Percentiles rank a stretch among this genome's conserved stretches.
Evolutionary conservation across 345 rosid genomes (phyloP).

Genomic region (Populus simonii): DNA sequence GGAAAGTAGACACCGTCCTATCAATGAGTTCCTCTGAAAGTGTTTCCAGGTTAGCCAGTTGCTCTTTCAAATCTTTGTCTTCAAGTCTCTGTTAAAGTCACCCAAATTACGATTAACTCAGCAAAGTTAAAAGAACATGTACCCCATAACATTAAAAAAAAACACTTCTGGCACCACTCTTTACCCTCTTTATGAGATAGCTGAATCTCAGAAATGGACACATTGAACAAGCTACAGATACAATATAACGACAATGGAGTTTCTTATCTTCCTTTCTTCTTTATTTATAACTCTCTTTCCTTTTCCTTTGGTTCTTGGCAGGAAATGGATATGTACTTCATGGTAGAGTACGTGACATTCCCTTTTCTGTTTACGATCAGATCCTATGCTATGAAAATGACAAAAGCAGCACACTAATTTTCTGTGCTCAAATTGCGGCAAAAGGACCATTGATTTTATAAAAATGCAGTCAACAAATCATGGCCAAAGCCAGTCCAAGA

Average conservation of each 20-base stretch:
- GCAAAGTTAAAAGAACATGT: not conserved
- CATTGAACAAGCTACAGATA: not conserved
- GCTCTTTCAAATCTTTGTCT: slow-evolving; percentile 51
- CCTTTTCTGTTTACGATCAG: not conserved
- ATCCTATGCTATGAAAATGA: not conserved
- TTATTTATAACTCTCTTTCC: not conserved
- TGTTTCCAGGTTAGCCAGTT: slow-evolving; percentile 50
- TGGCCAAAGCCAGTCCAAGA: not conserved
- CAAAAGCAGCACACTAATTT: not conserved
- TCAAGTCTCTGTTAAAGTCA: slow-evolving; percentile 55
- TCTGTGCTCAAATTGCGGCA: not conserved
- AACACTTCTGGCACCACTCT: not conserved
- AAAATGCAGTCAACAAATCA: not conserved
- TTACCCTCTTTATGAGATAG: not conserved
- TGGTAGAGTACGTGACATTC: not conserved
- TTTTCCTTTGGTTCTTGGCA: not conserved
- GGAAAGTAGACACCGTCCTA: slow-evolving; percentile 50
- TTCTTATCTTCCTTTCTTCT: not conserved
- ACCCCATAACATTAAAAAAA: not conserved
- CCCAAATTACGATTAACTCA: slow-evolving; percentile 5
- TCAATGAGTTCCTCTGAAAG: slow-evolving; percentile 71
- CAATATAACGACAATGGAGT: not conserved
- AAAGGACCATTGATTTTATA: not conserved
- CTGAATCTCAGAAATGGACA: not conserved
- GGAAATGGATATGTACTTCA: not conserved